Conservation (phyloP, 2,329 filamentous ascomycete species). For the Colletotrichum sp. region DNA sequence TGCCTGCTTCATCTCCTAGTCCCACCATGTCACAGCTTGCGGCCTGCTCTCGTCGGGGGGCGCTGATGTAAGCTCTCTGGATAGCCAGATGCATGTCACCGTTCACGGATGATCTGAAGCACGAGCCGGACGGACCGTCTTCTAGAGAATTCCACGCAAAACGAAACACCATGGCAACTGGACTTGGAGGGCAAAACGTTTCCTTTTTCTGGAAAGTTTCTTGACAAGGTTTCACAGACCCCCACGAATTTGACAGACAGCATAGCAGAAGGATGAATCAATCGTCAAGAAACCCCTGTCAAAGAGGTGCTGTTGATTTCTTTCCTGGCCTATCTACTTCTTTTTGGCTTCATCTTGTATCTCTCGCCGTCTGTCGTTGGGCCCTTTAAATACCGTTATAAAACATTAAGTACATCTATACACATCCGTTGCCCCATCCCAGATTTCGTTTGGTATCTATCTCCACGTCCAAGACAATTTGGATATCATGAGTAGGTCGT, state of each 20-base stretch:
- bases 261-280: not conserved
- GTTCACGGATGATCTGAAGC: not conserved
- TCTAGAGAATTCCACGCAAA: not conserved
- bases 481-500: conserved; percentile 8
- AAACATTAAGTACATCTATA: conserved; percentile 1
- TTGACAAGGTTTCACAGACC: not conserved
- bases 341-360: not conserved
- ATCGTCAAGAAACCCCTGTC: not conserved
- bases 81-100: not conserved
- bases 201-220: not conserved
- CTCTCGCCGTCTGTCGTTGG: not conserved
- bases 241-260: not conserved
- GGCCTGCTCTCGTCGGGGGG: not conserved
- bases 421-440: not conserved
- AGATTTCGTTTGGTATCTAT: not conserved
- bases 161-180: not conserved
- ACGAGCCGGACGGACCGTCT: not conserved
- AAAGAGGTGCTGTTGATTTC: not conserved
- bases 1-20: not conserved
- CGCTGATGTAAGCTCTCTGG: not conserved
- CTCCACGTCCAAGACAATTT: not conserved
- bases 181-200: not conserved
- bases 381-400: not conserved
- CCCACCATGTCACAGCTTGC: not conserved
- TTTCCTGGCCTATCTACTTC: not conserved